Base-by-base conservation (phyloP, 495 filamentous ascomycete species). In the Aspergillus indologenus region DNA sequence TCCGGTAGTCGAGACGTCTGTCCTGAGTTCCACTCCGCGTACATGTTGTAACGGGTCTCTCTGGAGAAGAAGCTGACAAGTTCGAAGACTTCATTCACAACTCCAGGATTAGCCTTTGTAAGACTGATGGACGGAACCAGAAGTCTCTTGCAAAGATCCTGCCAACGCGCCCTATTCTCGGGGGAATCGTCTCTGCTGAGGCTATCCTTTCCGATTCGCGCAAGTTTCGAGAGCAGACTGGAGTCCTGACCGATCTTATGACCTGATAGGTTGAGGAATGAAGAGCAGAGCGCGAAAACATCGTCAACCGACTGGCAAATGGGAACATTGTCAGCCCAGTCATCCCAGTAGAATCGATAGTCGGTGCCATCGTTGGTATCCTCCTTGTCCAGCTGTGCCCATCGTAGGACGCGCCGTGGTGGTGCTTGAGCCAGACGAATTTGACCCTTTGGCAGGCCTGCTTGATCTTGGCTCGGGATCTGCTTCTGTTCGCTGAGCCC, bases 341-440 rank as follows among this genome's bases (percentile, higher is more conserved):
- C 92, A 58, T 97, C 93, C 86, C 91, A 96, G 72, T 98, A 99
- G 69, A 95, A 98, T 23, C 88, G 82, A 66, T 96, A 96, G 49
- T 86, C 83, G 5, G 79, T 82, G 7, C 86, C 87, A 65, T 92
- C 89, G 43, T 81, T 83, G 6, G 79, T 83, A 60, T 92, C 91
- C 51, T 81, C 81, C 60, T 83, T 85, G 58, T 96, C 92, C 15
- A 90, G 78, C 62, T 87, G 84, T 19, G 91, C 87, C 90, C 90
- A 95, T 55, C 85, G 82, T 52, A 93, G 68, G 5, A 82, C 79
- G 64, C 87, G 87, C 42, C 84, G 83, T 43, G 82, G 65, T 0
- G 83, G 73, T 4, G 81, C 75, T 18, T 85, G 73, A 8, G 65
- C 68, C 22, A 89, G 71, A 49, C 80, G 84, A 34, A 93, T 70